Base-by-base conservation (phyloP, 2,329 filamentous ascomycete genomes). In the Shiraia bambusicola region DNA sequence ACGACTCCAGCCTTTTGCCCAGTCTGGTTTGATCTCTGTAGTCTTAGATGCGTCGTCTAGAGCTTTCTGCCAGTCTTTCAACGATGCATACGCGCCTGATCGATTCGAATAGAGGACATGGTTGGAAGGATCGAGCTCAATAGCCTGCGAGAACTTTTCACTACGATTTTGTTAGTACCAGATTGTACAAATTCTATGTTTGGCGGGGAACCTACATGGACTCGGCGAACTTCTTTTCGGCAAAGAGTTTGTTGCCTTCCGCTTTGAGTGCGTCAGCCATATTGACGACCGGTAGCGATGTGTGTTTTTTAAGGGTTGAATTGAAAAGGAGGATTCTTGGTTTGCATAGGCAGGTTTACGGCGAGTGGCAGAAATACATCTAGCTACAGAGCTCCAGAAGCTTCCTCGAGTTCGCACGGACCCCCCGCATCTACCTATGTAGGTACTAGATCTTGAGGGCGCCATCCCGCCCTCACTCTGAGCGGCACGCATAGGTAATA, bases 91-190 rank as follows among this genome's bases (percentile, higher is more conserved):
- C 34, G 82, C 80, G 45, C 81, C 93, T 22, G 93, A 97, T 58
- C 93, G 85, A 75, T 98, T 98, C 65, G 91, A 97, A 80, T 92
- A 98, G 43, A 98, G 86, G 56, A 98, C 92, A 72, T 98, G 93
- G 72, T 98, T 98, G 49, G 77, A 75, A 35, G 91, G 86, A 51
- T 96, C 88, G 63, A 95, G 73, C 42, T 83, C 86, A 65, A 98
- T 96, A 37, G 93, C 93, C 72, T 95, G 81, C 43, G 90, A 87
- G 73, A 98, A 98, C 67, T 96, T 93, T 58, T 91, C 86, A 69
- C 92, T 96, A 58, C 30, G 34, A 28, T 9, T 26, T 16, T 48
- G 47, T 63, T 47, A 58, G 55, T 19, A 37, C 8, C 26, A 14
- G 3, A 10, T 27, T 27, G 35, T 31, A 45, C 27, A 37, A 42